Percentiles rank a stretch among this genome's conserved stretches.
These are phyloP conservation scores for Phytophthora vignae DNA, from an alignment of 352 stramenopile genomes.

Conservation along the genomic window DNA sequence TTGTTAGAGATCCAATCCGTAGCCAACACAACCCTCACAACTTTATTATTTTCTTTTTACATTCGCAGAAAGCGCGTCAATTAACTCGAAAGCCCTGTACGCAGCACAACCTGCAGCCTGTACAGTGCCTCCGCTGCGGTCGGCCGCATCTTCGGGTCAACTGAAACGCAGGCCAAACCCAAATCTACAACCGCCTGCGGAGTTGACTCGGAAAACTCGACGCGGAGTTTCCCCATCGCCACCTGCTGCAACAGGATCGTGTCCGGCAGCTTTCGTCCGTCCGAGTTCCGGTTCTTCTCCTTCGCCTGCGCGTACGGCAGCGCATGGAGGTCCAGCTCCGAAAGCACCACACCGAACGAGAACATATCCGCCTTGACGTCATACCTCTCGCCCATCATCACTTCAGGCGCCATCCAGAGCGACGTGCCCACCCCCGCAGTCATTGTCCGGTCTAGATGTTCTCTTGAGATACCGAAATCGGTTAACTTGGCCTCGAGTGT, in stretches of 20 bases:
- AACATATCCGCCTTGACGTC: constrained; percentile 37
- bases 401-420: constrained; percentile 33
- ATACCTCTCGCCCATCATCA: constrained; percentile 29
- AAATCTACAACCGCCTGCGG: constrained; percentile 31
- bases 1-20: too few species aligned
- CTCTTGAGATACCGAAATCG: constrained; percentile 58
- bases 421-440: constrained; percentile 26
- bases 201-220: constrained; percentile 22
- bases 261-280: constrained; percentile 30
- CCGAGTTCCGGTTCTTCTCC: constrained; percentile 5
- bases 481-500: constrained; percentile 52
- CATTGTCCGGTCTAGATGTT: constrained; percentile 18
- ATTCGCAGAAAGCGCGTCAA: too few species aligned
- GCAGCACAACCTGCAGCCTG: constrained; percentile 27
- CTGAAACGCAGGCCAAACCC: constrained; percentile 39
- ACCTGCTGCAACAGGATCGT: constrained; percentile 36
- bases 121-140: constrained; percentile 61
- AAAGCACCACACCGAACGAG: constrained; percentile 42
- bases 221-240: constrained; percentile 22
- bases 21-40: too few species aligned
- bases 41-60: too few species aligned
- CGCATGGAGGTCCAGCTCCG: constrained; percentile 44
- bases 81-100: neutral
- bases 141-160: constrained; percentile 44
- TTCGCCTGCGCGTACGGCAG: constrained; percentile 30